These are phyloP conservation scores for Beauveria brongniartii DNA, from an alignment of 2,329 filamentous ascomycete species.

Conservation along the genomic window DNA sequence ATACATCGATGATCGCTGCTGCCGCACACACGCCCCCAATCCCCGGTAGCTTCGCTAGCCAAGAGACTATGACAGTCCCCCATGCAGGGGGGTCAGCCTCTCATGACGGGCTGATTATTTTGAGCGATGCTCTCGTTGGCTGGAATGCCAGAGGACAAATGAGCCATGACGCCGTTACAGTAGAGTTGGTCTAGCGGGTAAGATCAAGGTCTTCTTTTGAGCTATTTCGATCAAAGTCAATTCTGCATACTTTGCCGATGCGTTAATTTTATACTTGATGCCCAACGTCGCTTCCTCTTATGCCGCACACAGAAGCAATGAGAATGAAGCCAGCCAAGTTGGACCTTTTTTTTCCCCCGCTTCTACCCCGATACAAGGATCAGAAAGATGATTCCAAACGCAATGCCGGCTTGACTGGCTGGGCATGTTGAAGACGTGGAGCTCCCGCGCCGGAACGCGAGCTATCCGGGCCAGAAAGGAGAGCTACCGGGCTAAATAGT, in stretches of 20 bases:
- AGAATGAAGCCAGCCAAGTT: neutral
- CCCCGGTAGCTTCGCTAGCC: neutral
- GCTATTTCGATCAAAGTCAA: too few relatives aligned
- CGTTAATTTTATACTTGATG: too few relatives aligned
- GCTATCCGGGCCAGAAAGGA: neutral
- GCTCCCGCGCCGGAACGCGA: neutral
- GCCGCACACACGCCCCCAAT: neutral
- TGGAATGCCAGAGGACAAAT: neutral
- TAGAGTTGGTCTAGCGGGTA: too few relatives aligned
- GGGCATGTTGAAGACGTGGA: neutral
- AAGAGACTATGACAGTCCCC: too few relatives aligned
- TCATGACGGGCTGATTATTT: constrained; percentile 5
- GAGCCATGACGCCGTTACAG: neutral
- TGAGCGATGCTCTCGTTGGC: neutral
- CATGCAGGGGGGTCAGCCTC: neutral
- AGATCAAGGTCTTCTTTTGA: too few relatives aligned
- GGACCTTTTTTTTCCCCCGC: too few relatives aligned
- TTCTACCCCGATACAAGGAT: neutral
- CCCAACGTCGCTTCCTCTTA: too few relatives aligned
- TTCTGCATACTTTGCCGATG: too few relatives aligned
- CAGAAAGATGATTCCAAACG: constrained; percentile 5
- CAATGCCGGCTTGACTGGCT: neutral
- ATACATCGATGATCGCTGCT: constrained; percentile 1
- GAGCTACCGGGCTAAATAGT: neutral
- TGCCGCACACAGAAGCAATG: too few relatives aligned